These are phyloP conservation scores for Leucosporidium scottii DNA, from an alignment of 768 basidiomycete species.

Conservation along the genomic window DNA sequence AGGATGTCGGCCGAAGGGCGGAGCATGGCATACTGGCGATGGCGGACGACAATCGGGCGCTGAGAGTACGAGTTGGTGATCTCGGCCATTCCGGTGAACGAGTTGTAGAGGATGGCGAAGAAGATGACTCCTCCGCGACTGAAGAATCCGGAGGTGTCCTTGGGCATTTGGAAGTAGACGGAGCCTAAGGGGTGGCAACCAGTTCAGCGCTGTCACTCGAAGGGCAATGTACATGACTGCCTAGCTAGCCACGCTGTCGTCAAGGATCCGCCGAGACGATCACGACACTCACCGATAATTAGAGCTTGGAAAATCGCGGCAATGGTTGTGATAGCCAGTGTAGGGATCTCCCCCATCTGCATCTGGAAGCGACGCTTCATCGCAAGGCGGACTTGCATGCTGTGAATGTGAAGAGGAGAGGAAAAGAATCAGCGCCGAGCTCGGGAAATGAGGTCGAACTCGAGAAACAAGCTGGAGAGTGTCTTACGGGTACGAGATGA, in stretches of 20 bases:
- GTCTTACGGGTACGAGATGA: slow-evolving; percentile 49
- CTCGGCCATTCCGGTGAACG: slow-evolving; percentile 45
- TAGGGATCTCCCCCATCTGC: slow-evolving; percentile 45
- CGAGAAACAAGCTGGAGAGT: slow-evolving; percentile 27
- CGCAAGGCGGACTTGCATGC: slow-evolving; percentile 48
- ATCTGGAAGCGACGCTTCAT: slow-evolving; percentile 49
- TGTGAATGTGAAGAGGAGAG: slow-evolving; percentile 40
- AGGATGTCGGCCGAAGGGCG: slow-evolving; percentile 46
- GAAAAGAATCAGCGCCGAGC: slow-evolving; percentile 47
- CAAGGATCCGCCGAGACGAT: no score
- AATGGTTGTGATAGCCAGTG: slow-evolving; percentile 35
- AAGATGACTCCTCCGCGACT: slow-evolving; percentile 72
- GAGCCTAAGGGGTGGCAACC: no score
- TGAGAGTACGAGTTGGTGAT: slow-evolving; percentile 38
- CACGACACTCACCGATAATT: slow-evolving; percentile 49
- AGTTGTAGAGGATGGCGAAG: slow-evolving; percentile 50
- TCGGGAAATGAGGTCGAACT: slow-evolving; percentile 37
- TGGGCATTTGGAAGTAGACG: slow-evolving; percentile 54
- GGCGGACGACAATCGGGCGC: slow-evolving; percentile 38
- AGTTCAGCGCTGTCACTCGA: no score
- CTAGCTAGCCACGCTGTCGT: no score
- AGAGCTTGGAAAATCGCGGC: slow-evolving; percentile 47
- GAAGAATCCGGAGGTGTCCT: slow-evolving; percentile 58
- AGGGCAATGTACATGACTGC: no score
- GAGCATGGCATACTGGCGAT: slow-evolving; percentile 46